Percentiles rank a stretch among this genome's conserved stretches.
These are phyloP conservation scores for Cyberlindnera xishuangbannaensis DNA, from an alignment of 805 yeast species.

Conservation along the genomic window DNA sequence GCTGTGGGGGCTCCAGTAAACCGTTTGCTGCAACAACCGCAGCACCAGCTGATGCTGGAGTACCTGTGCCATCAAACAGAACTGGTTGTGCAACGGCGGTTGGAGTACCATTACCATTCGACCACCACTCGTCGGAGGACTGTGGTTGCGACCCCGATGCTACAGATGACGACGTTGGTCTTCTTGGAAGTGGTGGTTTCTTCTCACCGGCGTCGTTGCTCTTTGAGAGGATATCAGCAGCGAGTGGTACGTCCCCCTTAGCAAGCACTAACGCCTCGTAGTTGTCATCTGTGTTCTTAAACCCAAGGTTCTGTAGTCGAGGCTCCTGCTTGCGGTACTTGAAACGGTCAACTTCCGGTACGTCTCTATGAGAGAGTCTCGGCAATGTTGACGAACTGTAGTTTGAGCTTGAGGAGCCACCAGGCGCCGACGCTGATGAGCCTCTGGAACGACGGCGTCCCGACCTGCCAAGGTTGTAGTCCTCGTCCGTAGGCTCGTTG, in stretches of 20 bases:
- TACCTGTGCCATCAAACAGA: constrained; percentile 17
- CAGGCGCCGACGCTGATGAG: constrained; percentile 13
- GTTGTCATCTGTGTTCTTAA: constrained; percentile 46
- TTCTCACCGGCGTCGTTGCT: constrained; percentile 34
- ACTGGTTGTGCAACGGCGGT: constrained; percentile 22
- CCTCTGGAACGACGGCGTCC: constrained; percentile 6
- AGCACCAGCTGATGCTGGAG: constrained; percentile 10
- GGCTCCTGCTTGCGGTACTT: constrained; percentile 46
- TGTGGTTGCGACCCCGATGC: constrained; percentile 5
- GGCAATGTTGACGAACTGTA: constrained; percentile 25
- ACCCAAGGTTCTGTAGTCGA: constrained; percentile 50
- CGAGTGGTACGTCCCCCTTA: constrained; percentile 53
- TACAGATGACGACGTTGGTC: constrained; percentile 16
- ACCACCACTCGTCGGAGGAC: constrained; percentile 20
- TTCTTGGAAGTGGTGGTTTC: constrained; percentile 44
- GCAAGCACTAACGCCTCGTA: constrained; percentile 58
- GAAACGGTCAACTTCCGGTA: constrained; percentile 47
- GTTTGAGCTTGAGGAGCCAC: not conserved
- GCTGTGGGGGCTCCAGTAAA: constrained; percentile 46
- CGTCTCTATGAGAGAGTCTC: constrained; percentile 41
- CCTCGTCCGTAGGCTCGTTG: constrained; percentile 25
- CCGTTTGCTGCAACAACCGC: constrained; percentile 22
- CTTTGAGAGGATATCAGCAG: constrained; percentile 45
- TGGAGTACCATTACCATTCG: too few relatives aligned
- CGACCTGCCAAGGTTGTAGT: constrained; percentile 19